These are phyloP conservation scores for Apiospora arundinis DNA, from an alignment of 2,329 filamentous ascomycete species.

Conservation along the genomic window DNA sequence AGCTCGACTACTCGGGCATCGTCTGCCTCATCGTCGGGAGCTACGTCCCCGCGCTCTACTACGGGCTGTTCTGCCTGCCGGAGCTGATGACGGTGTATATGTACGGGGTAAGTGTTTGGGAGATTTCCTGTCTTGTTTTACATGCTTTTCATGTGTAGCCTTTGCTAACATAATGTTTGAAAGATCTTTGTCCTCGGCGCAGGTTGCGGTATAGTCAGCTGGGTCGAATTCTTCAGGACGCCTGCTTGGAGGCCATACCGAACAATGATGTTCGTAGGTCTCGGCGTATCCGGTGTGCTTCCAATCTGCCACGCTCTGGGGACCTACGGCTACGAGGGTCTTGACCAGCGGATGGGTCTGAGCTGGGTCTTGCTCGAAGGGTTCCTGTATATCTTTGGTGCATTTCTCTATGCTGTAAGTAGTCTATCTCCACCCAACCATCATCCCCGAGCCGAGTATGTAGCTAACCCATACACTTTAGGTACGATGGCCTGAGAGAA, in stretches of 20 bases:
- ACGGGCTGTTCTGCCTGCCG: slow-evolving; percentile 78
- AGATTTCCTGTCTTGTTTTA: background rate
- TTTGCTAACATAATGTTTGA: background rate
- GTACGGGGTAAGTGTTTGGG: slow-evolving; percentile 64
- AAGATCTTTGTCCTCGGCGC: slow-evolving; percentile 80
- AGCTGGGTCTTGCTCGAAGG: slow-evolving; percentile 83
- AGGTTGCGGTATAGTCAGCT: slow-evolving; percentile 78
- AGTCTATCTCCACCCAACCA: background rate
- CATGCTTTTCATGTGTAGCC: background rate
- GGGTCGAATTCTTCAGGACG: slow-evolving; percentile 83
- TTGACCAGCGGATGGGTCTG: slow-evolving; percentile 79
- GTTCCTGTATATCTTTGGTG: slow-evolving; percentile 83
- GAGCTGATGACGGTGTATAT: slow-evolving; percentile 74
- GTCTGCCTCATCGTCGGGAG: slow-evolving; percentile 90
- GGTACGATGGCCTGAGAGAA: slow-evolving; percentile 83
- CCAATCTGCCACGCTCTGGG: slow-evolving; percentile 79
- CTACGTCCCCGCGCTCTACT: slow-evolving; percentile 87
- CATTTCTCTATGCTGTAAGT: slow-evolving; percentile 81
- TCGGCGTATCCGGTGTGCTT: slow-evolving; percentile 83
- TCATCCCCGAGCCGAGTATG: background rate
- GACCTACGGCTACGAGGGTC: slow-evolving; percentile 69
- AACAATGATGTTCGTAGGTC: slow-evolving; percentile 85
- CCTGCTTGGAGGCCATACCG: slow-evolving; percentile 85
- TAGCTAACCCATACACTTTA: slow-evolving; percentile 38
- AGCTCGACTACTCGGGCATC: slow-evolving; percentile 94